Percentiles rank a stretch among this genome's conserved stretches.
These are phyloP conservation scores for Mycena capillaripes DNA, from an alignment of 768 basidiomycete species.

Conservation along the genomic window DNA sequence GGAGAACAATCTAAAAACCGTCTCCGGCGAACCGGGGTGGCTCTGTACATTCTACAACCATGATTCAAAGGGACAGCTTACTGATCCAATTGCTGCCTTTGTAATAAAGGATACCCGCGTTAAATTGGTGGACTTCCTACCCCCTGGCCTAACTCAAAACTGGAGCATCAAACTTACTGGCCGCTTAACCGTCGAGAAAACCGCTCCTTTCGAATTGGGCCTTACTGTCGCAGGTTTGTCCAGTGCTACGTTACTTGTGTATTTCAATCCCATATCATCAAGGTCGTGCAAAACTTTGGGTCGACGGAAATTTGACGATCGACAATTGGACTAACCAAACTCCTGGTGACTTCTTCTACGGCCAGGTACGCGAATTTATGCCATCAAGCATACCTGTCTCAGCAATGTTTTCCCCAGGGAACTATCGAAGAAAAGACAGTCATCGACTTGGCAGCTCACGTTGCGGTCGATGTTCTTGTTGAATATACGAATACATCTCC, in stretches of 20 bases:
- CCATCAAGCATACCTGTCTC: neutral
- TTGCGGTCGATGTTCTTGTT: constrained; percentile 67
- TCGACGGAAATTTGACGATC: constrained; percentile 69
- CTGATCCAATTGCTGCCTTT: constrained; percentile 60
- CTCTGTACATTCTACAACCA: constrained; percentile 74
- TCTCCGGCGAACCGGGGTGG: constrained; percentile 71
- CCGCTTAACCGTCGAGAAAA: constrained; percentile 62
- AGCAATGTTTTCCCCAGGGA: constrained; percentile 60
- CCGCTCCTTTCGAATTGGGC: constrained; percentile 69
- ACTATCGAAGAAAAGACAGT: constrained; percentile 73
- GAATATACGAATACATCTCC: constrained; percentile 76
- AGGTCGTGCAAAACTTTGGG: constrained; percentile 75
- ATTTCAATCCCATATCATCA: neutral
- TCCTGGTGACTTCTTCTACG: constrained; percentile 79
- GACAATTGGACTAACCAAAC: constrained; percentile 82
- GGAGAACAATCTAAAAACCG: constrained; percentile 69
- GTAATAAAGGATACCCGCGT: constrained; percentile 71
- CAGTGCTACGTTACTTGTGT: neutral
- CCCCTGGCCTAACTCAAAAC: constrained; percentile 62
- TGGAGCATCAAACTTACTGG: constrained; percentile 74
- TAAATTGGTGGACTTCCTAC: constrained; percentile 77
- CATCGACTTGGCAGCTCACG: constrained; percentile 60
- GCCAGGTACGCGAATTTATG: constrained; percentile 50
- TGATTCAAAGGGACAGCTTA: constrained; percentile 57
- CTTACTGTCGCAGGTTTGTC: constrained; percentile 69